Conservation (phyloP, 208 protist species). For the Leishmania mexicana region DNA sequence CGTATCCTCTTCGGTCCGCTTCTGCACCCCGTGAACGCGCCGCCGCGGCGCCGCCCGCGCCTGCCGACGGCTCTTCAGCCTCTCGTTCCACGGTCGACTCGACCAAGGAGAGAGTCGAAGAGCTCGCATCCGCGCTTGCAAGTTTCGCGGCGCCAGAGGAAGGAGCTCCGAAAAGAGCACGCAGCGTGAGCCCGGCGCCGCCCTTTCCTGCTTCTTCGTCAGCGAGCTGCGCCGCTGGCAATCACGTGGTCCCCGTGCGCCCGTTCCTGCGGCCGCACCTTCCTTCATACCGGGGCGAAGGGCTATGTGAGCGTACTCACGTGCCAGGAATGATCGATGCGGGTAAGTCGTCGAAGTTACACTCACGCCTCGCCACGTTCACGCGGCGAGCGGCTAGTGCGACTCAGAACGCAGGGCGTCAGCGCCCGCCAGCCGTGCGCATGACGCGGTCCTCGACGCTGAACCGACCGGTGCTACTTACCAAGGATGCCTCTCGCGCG, state of each 20-base stretch:
- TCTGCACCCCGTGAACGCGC: conserved; percentile 3
- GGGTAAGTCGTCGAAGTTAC: not conserved
- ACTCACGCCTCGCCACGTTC: conserved; percentile 11
- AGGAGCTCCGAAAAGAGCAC: not conserved
- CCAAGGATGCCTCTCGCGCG: conserved; percentile 11
- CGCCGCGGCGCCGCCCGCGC: not conserved
- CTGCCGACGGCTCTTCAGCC: not conserved
- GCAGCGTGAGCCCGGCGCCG: not conserved
- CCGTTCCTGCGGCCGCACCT: conserved; percentile 12
- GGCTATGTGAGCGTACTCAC: not conserved
- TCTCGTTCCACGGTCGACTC: not conserved
- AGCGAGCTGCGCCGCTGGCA: not conserved
- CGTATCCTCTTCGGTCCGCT: not conserved
- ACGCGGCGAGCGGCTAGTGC: not conserved
- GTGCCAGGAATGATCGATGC: not conserved
- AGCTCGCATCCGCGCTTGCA: not conserved
- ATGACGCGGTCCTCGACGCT: conserved; percentile 28
- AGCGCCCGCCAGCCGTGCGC: conserved; percentile 3
- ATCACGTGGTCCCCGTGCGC: not conserved
- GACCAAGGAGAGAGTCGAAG: not conserved
- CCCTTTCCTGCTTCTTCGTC: not conserved
- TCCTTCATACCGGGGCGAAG: not conserved
- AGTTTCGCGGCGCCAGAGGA: not conserved
- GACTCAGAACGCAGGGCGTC: not conserved
- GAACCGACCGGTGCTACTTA: conserved; percentile 20